Evolutionary conservation across 371 early-diverging fungal genomes (phyloP).

Genomic region (Neoconidiobolus thromboides): DNA sequence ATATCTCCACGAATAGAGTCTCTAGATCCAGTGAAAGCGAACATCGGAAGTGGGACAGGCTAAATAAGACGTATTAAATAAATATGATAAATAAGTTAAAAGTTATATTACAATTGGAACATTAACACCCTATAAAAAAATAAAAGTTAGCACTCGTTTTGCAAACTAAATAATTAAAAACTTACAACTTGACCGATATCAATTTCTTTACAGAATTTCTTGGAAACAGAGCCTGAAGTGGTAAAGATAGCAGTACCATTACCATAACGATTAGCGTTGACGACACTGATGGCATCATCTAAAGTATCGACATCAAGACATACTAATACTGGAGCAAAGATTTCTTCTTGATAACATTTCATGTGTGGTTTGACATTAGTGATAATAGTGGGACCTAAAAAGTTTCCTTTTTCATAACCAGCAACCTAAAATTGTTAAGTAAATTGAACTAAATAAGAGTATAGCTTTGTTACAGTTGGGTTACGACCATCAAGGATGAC

Average conservation of each 20-base stretch:
- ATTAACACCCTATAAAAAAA: constrained; percentile 14
- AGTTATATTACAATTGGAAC: constrained; percentile 15
- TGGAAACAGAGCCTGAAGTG: constrained; percentile 71
- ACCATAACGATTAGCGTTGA: constrained; percentile 84
- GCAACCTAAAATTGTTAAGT: constrained; percentile 12
- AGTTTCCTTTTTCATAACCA: constrained; percentile 80
- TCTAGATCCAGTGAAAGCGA: constrained; percentile 88
- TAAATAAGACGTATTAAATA: background rate
- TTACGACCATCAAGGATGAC: constrained; percentile 81
- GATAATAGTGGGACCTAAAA: constrained; percentile 81
- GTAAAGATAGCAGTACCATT: constrained; percentile 95
- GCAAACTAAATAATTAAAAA: background rate
- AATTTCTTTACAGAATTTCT: constrained; percentile 74
- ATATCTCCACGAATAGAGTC: constrained; percentile 87
- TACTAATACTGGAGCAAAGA: constrained; percentile 89
- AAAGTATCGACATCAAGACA: constrained; percentile 66
- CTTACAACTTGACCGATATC: constrained; percentile 80
- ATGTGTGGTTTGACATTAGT: constrained; percentile 59
- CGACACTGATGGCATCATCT: constrained; percentile 80
- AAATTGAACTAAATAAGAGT: no score
- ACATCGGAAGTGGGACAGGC: constrained; percentile 95
- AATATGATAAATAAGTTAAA: background rate
- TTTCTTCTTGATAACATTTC: constrained; percentile 89
- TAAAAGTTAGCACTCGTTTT: background rate
- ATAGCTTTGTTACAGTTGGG: constrained; percentile 13